A percentile compares a stretch with the other conserved stretches of the same genome.
These are phyloP conservation scores for Aspergillus sp. DNA, from an alignment of 2,329 filamentous ascomycete genomes.

Conservation along the genomic window DNA sequence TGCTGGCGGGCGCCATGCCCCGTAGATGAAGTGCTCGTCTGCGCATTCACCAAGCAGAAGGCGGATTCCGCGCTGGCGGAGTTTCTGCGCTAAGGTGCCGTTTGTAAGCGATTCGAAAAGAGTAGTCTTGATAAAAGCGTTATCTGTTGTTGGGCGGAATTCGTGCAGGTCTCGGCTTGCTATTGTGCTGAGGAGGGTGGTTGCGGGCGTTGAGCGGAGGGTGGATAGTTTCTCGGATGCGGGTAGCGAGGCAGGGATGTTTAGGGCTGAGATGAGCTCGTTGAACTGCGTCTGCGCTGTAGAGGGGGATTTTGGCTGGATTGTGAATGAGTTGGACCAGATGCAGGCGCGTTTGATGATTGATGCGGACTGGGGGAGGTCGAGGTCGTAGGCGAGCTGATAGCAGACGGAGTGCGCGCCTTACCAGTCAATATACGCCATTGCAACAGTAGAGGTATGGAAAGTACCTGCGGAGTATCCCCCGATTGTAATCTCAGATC, in stretches of 20 bases:
- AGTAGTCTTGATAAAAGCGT: slow-evolving; percentile 44
- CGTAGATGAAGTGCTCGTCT: slow-evolving; percentile 56
- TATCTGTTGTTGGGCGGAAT: slow-evolving; percentile 55
- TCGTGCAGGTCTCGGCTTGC: slow-evolving; percentile 48
- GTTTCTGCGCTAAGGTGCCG: slow-evolving; percentile 47
- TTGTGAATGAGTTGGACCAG: slow-evolving; percentile 54
- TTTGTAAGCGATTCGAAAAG: slow-evolving; percentile 50
- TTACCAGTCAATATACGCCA: slow-evolving; percentile 5
- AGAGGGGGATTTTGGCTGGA: slow-evolving; percentile 51
- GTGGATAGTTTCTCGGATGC: slow-evolving; percentile 47
- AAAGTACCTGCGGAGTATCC: slow-evolving; percentile 55
- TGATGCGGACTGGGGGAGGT: slow-evolving; percentile 45
- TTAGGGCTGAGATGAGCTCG: slow-evolving; percentile 46
- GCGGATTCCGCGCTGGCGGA: slow-evolving; percentile 48
- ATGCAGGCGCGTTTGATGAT: slow-evolving; percentile 55
- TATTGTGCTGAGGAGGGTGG: slow-evolving; percentile 45
- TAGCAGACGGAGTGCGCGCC: slow-evolving; percentile 57
- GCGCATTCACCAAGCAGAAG: slow-evolving; percentile 57
- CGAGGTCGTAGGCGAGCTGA: slow-evolving; percentile 58
- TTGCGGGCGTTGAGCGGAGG: slow-evolving; percentile 42
- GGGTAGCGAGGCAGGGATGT: slow-evolving; percentile 43
- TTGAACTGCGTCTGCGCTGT: slow-evolving; percentile 55
- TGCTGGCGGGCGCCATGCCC: slow-evolving; percentile 49
- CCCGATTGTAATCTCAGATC: slow-evolving; percentile 52
- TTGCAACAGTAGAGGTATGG: background rate